These are phyloP conservation scores for Limonium bicolor DNA, from an alignment of 148 eudicot species.

Conservation along the genomic window DNA sequence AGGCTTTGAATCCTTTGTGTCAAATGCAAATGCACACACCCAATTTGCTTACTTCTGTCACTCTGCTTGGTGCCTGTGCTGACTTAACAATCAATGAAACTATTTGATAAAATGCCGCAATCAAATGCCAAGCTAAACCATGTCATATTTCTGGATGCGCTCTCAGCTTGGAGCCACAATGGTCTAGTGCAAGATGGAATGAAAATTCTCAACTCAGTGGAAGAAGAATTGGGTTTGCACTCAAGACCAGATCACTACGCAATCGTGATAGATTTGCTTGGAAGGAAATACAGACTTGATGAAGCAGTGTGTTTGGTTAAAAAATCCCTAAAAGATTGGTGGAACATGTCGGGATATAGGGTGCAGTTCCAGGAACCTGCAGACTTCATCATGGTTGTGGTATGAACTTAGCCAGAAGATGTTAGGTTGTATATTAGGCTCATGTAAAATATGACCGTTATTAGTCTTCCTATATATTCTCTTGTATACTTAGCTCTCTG, in stretches of 20 bases:
- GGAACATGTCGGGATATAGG: constrained; percentile 51
- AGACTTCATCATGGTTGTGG: constrained; percentile 63
- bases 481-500: too few species aligned
- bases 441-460: too few species aligned
- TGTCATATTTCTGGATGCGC: constrained; percentile 46
- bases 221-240: constrained; percentile 19
- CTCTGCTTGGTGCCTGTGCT: constrained; percentile 60
- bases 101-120: constrained; percentile 36
- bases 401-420: constrained; percentile 27
- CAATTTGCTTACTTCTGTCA: constrained; percentile 45
- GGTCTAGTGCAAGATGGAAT: constrained; percentile 45
- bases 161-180: constrained; percentile 56
- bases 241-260: constrained; percentile 47
- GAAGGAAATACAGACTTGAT: constrained; percentile 42
- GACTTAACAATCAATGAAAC: constrained; percentile 33
- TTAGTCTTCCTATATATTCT: too few species aligned
- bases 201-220: constrained; percentile 24
- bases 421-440: too few species aligned
- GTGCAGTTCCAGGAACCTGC: constrained; percentile 48
- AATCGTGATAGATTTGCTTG: constrained; percentile 57
- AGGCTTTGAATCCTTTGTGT: constrained; percentile 31
- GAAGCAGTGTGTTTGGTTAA: constrained; percentile 45
- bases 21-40: constrained; percentile 38
- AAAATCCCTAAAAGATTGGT: constrained; percentile 26
- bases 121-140: constrained; percentile 30